A percentile compares a stretch with the other conserved stretches of the same genome.
These are phyloP conservation scores for Emergomyces orientalis DNA, from an alignment of 2,329 filamentous ascomycete species.

Conservation along the genomic window DNA sequence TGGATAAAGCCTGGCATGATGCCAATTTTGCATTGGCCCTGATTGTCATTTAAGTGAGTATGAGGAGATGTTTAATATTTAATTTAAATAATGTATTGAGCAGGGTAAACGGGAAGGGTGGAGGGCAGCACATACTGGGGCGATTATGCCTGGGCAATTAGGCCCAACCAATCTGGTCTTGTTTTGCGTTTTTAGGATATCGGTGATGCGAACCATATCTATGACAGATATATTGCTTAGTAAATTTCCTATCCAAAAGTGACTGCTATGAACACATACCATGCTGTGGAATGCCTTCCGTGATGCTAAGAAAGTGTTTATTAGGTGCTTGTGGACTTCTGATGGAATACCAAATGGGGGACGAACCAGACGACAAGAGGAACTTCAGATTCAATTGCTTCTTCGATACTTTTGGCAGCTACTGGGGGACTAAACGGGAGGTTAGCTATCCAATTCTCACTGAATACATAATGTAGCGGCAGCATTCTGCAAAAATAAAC, in stretches of 20 bases:
- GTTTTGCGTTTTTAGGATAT: conserved; percentile 92
- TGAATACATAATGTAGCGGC: neutral
- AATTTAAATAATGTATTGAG: neutral
- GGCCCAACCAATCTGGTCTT: conserved; percentile 95
- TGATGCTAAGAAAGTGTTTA: conserved; percentile 49
- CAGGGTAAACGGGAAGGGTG: conserved; percentile 4
- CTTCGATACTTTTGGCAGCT: conserved; percentile 90
- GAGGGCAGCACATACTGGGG: conserved; percentile 43
- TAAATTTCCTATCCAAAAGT: neutral
- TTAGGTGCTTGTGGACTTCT: neutral
- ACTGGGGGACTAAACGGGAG: conserved; percentile 62
- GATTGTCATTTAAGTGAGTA: conserved; percentile 3
- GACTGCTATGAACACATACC: conserved; percentile 46
- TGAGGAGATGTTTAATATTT: neutral
- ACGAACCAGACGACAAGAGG: conserved; percentile 77
- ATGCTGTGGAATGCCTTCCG: conserved; percentile 95
- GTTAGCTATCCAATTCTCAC: conserved; percentile 17
- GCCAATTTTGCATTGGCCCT: conserved; percentile 98
- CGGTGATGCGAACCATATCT: conserved; percentile 99
- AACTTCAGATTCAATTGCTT: conserved; percentile 87
- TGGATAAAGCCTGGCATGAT: conserved; percentile 99
- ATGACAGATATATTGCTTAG: neutral
- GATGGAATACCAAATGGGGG: neutral
- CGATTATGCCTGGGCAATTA: conserved; percentile 98
- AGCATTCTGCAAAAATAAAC: neutral